These are phyloP conservation scores for Zangia roseola DNA, from an alignment of 768 basidiomycete species.

Conservation along the genomic window DNA sequence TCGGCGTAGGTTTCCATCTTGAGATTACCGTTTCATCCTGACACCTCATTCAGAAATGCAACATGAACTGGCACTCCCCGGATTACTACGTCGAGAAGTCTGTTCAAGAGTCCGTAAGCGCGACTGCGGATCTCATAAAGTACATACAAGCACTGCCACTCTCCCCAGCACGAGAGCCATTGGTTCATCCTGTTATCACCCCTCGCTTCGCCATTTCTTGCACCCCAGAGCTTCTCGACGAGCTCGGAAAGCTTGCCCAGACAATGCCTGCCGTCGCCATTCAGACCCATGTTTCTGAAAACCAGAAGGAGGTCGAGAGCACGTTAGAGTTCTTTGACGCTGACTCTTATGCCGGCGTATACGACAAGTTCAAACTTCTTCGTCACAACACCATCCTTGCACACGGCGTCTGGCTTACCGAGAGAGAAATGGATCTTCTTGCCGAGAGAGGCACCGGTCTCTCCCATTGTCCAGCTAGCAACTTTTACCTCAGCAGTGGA, in stretches of 20 bases:
- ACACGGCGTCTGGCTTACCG: constrained; percentile 79
- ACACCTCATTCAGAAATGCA: constrained; percentile 31
- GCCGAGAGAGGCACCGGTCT: constrained; percentile 66
- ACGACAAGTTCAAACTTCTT: constrained; percentile 77
- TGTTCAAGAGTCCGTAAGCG: constrained; percentile 52
- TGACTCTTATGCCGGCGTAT: constrained; percentile 73
- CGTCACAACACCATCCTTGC: constrained; percentile 80
- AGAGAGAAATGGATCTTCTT: constrained; percentile 72
- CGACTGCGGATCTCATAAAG: constrained; percentile 63
- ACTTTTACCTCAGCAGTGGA: constrained; percentile 88
- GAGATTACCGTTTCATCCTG: neutral
- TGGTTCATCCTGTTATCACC: constrained; percentile 89
- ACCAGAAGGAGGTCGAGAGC: constrained; percentile 64
- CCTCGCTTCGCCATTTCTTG: constrained; percentile 97
- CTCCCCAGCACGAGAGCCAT: constrained; percentile 39
- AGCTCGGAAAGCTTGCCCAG: constrained; percentile 59
- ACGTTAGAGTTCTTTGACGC: constrained; percentile 68
- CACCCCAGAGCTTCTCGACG: constrained; percentile 61
- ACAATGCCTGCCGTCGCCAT: constrained; percentile 64
- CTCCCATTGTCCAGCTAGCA: constrained; percentile 93
- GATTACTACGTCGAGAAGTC: constrained; percentile 69
- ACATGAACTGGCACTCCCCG: constrained; percentile 61
- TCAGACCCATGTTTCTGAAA: constrained; percentile 94
- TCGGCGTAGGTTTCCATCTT: constrained; percentile 58
- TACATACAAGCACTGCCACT: constrained; percentile 62